Evolutionary conservation across 805 yeast species (phyloP).

Genomic region (Cyberlindnera suaveolens): DNA sequence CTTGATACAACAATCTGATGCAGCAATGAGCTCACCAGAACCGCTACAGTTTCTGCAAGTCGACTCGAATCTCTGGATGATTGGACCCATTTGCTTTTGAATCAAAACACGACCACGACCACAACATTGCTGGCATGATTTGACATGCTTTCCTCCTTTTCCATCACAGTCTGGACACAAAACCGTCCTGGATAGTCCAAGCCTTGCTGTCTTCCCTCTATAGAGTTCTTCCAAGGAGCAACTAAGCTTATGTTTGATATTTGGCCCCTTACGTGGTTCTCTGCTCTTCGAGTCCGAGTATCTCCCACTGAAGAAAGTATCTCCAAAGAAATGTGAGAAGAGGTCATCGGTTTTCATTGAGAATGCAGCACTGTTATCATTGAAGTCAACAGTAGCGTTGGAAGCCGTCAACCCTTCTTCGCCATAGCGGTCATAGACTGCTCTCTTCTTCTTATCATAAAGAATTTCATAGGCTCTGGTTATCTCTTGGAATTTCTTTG

Average conservation of each 20-base stretch:
- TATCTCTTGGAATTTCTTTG: conserved; percentile 87
- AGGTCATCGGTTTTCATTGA: conserved; percentile 22
- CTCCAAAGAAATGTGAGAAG: conserved; percentile 28
- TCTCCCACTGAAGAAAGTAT: conserved; percentile 12
- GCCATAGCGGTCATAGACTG: conserved; percentile 81
- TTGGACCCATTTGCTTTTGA: conserved; percentile 39
- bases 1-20: conserved; percentile 30
- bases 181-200: conserved; percentile 45
- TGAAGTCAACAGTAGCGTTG: conserved; percentile 26
- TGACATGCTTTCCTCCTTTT: conserved; percentile 35
- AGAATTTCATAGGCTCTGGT: conserved; percentile 82
- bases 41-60: conserved; percentile 42
- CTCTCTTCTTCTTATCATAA: conserved; percentile 79
- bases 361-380: conserved; percentile 1
- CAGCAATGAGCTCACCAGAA: conserved; percentile 29
- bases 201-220: conserved; percentile 48
- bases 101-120: conserved; percentile 38
- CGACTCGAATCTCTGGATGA: conserved; percentile 35
- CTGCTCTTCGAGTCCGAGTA: conserved; percentile 10
- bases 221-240: conserved; percentile 52
- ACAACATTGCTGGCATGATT: conserved; percentile 31
- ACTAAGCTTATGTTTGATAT: conserved; percentile 49
- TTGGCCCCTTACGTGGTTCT: conserved; percentile 35
- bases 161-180: conserved; percentile 48
- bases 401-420: conserved; percentile 80